These are phyloP conservation scores for Chenopodium album DNA, from an alignment of 148 eudicot species.

Conservation along the genomic window DNA sequence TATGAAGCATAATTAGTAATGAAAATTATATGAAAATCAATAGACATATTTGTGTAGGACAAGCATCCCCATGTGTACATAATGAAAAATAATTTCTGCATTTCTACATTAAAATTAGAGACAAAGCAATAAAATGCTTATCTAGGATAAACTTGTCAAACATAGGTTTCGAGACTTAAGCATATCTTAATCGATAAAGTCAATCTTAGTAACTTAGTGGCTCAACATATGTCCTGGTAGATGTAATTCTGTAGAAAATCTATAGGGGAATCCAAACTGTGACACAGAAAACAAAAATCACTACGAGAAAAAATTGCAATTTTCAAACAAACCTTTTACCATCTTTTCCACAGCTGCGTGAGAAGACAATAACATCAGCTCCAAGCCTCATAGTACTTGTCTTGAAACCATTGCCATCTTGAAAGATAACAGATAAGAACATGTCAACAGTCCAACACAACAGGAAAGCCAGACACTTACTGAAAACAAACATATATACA, in stretches of 20 bases:
- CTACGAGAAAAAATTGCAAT: not conserved
- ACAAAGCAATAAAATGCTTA: not conserved
- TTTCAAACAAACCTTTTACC: constrained; percentile 52
- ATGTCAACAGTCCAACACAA: constrained; percentile 5
- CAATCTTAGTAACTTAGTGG: not conserved
- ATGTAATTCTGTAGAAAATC: not conserved
- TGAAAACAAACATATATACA: not conserved
- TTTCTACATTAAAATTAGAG: not conserved
- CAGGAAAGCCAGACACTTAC: not conserved
- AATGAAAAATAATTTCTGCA: not conserved
- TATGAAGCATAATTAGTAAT: not conserved
- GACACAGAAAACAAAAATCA: not conserved
- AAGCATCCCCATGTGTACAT: not conserved
- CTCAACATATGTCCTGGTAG: not conserved
- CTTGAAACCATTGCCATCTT: constrained; percentile 98
- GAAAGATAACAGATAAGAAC: constrained; percentile 15
- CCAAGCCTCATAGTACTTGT: constrained; percentile 99
- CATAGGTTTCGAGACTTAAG: not conserved
- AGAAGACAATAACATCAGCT: constrained; percentile 94
- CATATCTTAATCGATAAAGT: not conserved
- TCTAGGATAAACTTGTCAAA: not conserved
- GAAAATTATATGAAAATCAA: not conserved
- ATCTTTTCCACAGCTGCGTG: constrained; percentile 61
- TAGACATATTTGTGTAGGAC: not conserved
- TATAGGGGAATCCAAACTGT: not conserved